Conservation (phyloP, 345 rosid genomes). For the Citrus inodora region DNA sequence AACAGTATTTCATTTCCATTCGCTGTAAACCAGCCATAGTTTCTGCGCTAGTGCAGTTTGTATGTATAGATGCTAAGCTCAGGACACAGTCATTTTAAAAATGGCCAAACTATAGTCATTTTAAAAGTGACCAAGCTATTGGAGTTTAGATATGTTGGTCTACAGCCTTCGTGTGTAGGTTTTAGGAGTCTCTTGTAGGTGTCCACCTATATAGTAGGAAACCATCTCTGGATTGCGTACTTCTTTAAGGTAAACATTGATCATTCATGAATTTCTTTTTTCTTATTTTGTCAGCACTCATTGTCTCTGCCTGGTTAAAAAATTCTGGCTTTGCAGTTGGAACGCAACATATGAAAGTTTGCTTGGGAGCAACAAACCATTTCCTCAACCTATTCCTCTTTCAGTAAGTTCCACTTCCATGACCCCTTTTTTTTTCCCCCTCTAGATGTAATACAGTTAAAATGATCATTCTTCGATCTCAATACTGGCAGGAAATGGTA, state of each 20-base stretch:
- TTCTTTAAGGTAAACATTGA: not conserved
- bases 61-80: not conserved
- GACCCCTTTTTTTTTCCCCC: not conserved
- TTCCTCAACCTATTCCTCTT: conserved; percentile 75
- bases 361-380: conserved; percentile 81
- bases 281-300: conserved; percentile 37
- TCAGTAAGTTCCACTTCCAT: conserved; percentile 40
- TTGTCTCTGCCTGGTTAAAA: conserved; percentile 34
- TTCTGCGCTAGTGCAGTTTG: not conserved
- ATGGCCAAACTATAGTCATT: too few relatives aligned
- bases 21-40: not conserved
- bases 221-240: not conserved
- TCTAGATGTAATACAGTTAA: not conserved
- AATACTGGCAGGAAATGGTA: conserved; percentile 72
- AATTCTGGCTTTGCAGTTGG: conserved; percentile 64
- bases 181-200: not conserved
- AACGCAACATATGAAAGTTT: conserved; percentile 65
- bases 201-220: not conserved
- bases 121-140: too few relatives aligned
- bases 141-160: not conserved
- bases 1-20: not conserved
- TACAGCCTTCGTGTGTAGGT: not conserved
- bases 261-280: conserved; percentile 19
- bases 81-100: too few relatives aligned
- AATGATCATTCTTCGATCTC: not conserved